Evolutionary conservation across 768 basidiomycete species (phyloP), one percentile per base, ranked within the genome.

Genomic region (Mycena amicta): DNA sequence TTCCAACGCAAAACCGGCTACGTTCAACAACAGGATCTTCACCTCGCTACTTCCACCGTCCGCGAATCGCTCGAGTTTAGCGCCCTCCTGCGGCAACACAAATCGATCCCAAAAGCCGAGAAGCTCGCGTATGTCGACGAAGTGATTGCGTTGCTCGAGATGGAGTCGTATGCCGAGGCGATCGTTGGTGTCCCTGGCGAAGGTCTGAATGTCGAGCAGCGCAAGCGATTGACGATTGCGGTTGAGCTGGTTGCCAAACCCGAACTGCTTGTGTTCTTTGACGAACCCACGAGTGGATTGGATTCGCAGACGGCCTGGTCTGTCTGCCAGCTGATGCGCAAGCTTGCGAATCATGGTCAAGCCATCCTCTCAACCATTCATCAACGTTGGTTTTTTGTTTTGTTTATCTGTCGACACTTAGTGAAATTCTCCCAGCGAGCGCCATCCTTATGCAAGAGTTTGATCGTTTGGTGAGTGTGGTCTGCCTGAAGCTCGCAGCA

Each of bases 241-340:
- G 82, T 83, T 67, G 82, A 83, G 67, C 74, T 83, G 4, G 81
- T 78, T 30, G 78, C 82, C 57, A 81, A 80, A 68, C 82, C 82
- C 16, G 73, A 79, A 57, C 74, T 83, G 0, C 71, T 83, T 1
- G 74, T 82, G 22, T 85, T 86, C 77, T 71, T 85, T 15, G 85
- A 86, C 63, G 84, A 86, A 62, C 85, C 85, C 1, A 86, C 85
- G 1, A 81, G 80, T 43, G 82, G 83, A 59, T 74, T 84, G 13
- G 81, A 83, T 57, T 79, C 77, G 5, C 82, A 83, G 60, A 78
- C 76, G 12, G 80, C 82, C 1, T 83, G 81, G 80, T 74, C 75
- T 31, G 78, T 83, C 53, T 67, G 80, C 22, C 69, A 69, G n/a
- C 74, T 83, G 68, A 72, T 84, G 43, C 74, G 77, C 27, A 80